Evolutionary conservation across 1,284 basidiomycete genomes (phyloP), one percentile per base, ranked within the genome.

Genomic region (Wallemia hederae): DNA sequence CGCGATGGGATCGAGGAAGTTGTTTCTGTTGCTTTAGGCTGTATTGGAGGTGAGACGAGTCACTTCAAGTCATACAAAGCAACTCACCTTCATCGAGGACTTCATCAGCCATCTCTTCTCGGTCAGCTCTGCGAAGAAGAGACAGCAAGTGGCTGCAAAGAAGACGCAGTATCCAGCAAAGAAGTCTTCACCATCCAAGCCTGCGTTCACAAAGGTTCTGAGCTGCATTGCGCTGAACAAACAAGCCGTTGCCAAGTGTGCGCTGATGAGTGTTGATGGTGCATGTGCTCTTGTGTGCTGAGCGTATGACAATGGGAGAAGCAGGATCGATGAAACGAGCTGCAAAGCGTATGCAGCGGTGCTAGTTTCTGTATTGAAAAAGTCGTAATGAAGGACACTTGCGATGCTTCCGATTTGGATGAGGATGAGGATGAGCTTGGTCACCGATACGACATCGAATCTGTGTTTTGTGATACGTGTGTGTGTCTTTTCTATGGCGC

Each of bases 401-500:
- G 39, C 39, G 5, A 49, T 49, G 5, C 9, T 11, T 17, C 39
- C 39, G n/a, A 49, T 49, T n/a, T 49, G 39, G 9, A 58, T 26
- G 24, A 25, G 25, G 25, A 28, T 28, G 24, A 58, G 56, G 17
- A 22, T 27, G 2, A 58, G 25, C 25, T 58, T 26, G 15, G 15
- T 58, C 3, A 26, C 25, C 19, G 56, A 58, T 25, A 58, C 15
- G 9, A 58, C 15, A 58, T 58, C 61, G 28, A 24, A 62, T 1
- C 60, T 63, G 57, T 60, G 62, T 0, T 62, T 63, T 58, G 27
- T 60, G 2, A 28, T 63, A 28, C 31, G 31, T 7, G 49, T 60
- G 11, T 59, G 60, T 22, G 55, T 62, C 24, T 62, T 61, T 57
- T 60, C 63, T 11, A 62, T 62, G 34, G n/a, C 62, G 7, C 59